Evolutionary conservation across 1,284 basidiomycete genomes (phyloP), one percentile per base, ranked within the genome.

Genomic region (Athelia sp.): DNA sequence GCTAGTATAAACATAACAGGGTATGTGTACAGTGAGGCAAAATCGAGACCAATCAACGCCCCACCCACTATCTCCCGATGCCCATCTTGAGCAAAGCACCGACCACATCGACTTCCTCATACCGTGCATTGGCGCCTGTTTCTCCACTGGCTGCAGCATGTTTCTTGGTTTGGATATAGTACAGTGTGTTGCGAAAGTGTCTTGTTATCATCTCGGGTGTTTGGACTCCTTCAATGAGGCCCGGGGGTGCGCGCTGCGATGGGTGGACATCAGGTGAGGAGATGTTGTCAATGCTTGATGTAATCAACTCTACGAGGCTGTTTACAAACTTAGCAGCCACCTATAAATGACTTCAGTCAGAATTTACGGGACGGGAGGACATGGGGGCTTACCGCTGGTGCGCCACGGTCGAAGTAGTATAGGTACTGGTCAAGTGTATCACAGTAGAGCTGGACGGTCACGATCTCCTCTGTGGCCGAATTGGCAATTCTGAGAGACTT

Each of bases 291-390:
- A 97, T 91, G 59, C 87, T 91, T 19, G 85, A 84, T 0, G 91
- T 90, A 66, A 97, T 94, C 29, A 97, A 78, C 62, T 97, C 93
- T 19, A 97, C 91, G 43, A 97, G 80, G 53, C 87, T 91, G 68
- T 95, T 96, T 54, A 97, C 86, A 59, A 95, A 97, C 71, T 95
- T 96, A 14, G 94, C 84, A 24, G 92, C 90, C 49, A 94, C 78
- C 90, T 93, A 62, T 3, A n/a, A 45, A 32, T 31, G 19, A 48
- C 24, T 38, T 53, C 18, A 57, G 47, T 22, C 38, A 43, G 40
- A 13, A 15, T 35, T 40, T 50, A 48, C 24, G 47, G 34, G 49
- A 18, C 29, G 23, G 23, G 34, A 43, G 42, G 18, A 10, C 19
- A 22, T 10, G 42, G 48, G 15, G 2, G 73, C 83, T 63, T 62